These are phyloP conservation scores for Ganoderma meredithae DNA, from an alignment of 1,284 basidiomycete species.

Conservation along the genomic window DNA sequence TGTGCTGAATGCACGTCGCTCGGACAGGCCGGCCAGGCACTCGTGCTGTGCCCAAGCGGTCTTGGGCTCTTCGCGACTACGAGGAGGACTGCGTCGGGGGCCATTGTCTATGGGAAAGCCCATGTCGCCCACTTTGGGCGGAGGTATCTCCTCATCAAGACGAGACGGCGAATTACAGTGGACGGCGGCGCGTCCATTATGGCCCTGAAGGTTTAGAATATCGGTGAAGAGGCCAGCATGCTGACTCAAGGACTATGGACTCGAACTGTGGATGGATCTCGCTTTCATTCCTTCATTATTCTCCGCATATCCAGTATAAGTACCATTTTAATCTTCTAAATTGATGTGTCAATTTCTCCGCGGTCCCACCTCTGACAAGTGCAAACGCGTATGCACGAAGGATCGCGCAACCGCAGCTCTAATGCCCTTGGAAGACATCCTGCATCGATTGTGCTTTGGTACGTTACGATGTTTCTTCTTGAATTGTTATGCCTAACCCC, in stretches of 20 bases:
- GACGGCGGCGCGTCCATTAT: slow-evolving; percentile 67
- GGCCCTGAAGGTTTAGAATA: slow-evolving; percentile 31
- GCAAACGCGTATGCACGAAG: neutral
- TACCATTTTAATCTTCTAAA: neutral
- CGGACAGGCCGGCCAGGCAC: slow-evolving; percentile 67
- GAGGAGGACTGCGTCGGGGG: slow-evolving; percentile 22
- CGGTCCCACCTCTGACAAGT: neutral
- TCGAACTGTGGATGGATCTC: slow-evolving; percentile 2
- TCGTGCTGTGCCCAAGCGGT: slow-evolving; percentile 68
- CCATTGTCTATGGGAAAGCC: neutral
- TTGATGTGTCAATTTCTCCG: neutral
- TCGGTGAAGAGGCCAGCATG: neutral
- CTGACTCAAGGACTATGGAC: neutral
- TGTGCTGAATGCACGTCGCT: neutral
- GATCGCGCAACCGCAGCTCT: neutral
- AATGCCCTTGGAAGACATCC: neutral
- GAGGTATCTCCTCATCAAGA: slow-evolving; percentile 60
- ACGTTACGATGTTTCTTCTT: neutral
- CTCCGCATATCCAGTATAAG: neutral
- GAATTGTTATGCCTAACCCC: neutral
- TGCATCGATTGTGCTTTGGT: neutral
- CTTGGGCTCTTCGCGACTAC: slow-evolving; percentile 46
- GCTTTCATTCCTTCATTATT: neutral
- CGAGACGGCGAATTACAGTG: slow-evolving; percentile 59
- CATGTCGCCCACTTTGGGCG: slow-evolving; percentile 52